Evolutionary conservation across 176 grass and related monocot genomes (phyloP).

Genomic region (Carex cristatella): DNA sequence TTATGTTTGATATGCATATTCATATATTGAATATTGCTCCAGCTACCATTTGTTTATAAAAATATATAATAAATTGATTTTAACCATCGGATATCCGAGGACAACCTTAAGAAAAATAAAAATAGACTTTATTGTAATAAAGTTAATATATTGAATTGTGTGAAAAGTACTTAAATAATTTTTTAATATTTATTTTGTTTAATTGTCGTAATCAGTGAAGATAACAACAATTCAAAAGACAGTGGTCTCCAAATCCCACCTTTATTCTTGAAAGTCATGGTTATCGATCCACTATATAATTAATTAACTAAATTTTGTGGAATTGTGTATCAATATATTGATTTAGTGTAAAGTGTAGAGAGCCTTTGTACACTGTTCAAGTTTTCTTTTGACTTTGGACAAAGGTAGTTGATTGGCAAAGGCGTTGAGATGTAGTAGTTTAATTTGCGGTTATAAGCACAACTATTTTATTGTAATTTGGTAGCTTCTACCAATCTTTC

Average conservation of each 20-base stretch:
- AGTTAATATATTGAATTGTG: not conserved
- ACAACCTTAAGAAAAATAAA: not conserved
- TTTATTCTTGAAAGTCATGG: not conserved
- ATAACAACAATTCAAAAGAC: not conserved
- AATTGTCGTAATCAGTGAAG: not conserved
- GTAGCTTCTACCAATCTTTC: no score
- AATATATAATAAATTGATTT: not conserved
- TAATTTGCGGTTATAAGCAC: no score
- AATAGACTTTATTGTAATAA: not conserved
- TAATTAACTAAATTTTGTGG: not conserved
- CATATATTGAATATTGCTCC: not conserved
- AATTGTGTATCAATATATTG: not conserved
- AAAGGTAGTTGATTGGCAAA: no score
- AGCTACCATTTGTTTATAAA: not conserved
- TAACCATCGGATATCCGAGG: not conserved
- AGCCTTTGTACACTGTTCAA: no score
- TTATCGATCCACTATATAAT: not conserved
- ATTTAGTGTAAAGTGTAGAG: not conserved
- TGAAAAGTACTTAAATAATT: not conserved
- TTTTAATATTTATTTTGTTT: not conserved
- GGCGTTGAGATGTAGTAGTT: no score
- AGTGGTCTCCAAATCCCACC: not conserved
- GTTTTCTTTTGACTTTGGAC: no score
- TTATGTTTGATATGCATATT: not conserved
- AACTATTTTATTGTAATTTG: no score